Conservation (phyloP, 1,284 basidiomycete genomes). For the Rhizopogon hawkerae region DNA sequence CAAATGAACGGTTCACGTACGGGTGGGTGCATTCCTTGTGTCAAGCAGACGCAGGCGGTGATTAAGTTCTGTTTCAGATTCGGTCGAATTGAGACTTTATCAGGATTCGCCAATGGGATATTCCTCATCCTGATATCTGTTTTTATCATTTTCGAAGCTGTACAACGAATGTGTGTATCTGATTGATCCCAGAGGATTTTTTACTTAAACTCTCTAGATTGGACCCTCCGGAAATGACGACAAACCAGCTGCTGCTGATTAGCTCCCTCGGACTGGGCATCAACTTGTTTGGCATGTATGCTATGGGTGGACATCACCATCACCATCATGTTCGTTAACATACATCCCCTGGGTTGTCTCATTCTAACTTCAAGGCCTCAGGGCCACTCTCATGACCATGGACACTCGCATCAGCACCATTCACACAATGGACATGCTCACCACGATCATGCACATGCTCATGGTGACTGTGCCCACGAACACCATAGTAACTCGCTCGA, state of each 20-base stretch:
- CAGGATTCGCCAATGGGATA: constrained; percentile 96
- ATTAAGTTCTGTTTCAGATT: constrained; percentile 49
- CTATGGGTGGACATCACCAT: constrained; percentile 93
- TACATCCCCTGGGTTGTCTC: constrained; percentile 26
- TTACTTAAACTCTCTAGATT: constrained; percentile 39
- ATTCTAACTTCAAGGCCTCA: constrained; percentile 46
- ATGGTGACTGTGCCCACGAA: constrained; percentile 8
- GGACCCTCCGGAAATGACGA: constrained; percentile 98
- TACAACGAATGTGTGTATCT: constrained; percentile 78
- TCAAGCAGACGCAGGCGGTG: background rate
- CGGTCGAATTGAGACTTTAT: constrained; percentile 96
- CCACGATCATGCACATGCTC: constrained; percentile 12
- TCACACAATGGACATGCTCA: constrained; percentile 19
- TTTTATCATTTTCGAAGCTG: constrained; percentile 97
- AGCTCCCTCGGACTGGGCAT: constrained; percentile 85
- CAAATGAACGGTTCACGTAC: constrained; percentile 91
- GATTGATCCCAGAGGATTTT: background rate
- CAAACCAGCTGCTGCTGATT: constrained; percentile 85
- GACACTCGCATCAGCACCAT: constrained; percentile 22
- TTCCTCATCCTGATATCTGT: constrained; percentile 95
- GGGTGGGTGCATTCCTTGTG: constrained; percentile 46
- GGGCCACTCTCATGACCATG: constrained; percentile 33
- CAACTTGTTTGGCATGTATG: constrained; percentile 98
- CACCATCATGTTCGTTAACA: constrained; percentile 66
- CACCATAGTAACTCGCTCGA: constrained; percentile 11